Conservation (phyloP, 164 flowering plant species). For the Umbilicus rupestris region DNA sequence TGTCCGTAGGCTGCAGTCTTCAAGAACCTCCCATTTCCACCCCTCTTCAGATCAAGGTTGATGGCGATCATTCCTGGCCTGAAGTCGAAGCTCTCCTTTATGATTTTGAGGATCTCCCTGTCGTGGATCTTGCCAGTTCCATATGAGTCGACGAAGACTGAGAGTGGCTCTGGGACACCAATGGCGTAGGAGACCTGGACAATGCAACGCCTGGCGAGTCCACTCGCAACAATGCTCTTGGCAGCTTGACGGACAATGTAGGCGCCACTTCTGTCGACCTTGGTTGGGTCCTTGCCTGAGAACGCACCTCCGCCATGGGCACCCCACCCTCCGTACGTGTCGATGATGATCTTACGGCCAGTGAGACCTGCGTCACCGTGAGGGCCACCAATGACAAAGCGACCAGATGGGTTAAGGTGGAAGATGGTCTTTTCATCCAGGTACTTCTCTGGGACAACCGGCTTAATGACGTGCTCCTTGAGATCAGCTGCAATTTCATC, state of each 20-base stretch:
- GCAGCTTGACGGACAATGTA: slow-evolving; percentile 14
- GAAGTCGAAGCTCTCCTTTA: slow-evolving; percentile 21
- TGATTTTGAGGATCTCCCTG: slow-evolving; percentile 11
- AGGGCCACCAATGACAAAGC: slow-evolving; percentile 17
- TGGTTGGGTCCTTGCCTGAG: slow-evolving; percentile 15
- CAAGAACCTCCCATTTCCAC: slow-evolving; percentile 12
- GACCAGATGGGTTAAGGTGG: slow-evolving; percentile 17
- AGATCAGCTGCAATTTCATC: slow-evolving; percentile 14
- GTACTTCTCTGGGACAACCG: slow-evolving; percentile 14
- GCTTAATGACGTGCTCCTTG: slow-evolving; percentile 14
- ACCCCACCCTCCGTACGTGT: slow-evolving; percentile 13
- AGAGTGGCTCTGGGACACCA: slow-evolving; percentile 28
- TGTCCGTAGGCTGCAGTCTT: slow-evolving; percentile 29
- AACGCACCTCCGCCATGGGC: slow-evolving; percentile 14
- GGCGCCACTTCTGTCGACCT: slow-evolving; percentile 15
- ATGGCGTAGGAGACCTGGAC: slow-evolving; percentile 29
- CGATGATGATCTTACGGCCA: slow-evolving; percentile 15
- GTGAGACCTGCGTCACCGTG: slow-evolving; percentile 21
- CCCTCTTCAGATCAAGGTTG: slow-evolving; percentile 23
- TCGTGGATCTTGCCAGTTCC: slow-evolving; percentile 14
- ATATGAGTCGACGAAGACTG: slow-evolving; percentile 25
- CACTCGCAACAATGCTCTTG: slow-evolving; percentile 23
- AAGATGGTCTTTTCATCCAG: slow-evolving; percentile 19
- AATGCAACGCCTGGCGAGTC: slow-evolving; percentile 26
- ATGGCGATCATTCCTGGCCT: slow-evolving; percentile 27